Conservation (phyloP, 352 stramenopile genomes). For the Globisporangium paroecandrum region DNA sequence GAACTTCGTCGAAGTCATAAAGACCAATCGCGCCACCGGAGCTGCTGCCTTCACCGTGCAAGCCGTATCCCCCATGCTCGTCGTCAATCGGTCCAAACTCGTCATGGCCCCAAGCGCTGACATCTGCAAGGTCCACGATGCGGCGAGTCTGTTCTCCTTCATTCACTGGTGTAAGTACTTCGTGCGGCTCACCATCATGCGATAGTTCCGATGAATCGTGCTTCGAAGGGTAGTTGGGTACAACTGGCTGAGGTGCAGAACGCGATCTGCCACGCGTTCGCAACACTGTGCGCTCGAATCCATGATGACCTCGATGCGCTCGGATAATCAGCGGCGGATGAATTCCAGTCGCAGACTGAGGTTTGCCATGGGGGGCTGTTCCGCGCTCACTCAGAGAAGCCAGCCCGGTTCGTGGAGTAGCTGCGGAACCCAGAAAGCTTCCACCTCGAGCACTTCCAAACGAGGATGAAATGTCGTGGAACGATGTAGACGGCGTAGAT, state of each 20-base stretch:
- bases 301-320: slow-evolving; percentile 11
- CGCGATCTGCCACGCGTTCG: slow-evolving; percentile 50
- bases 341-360: slow-evolving; percentile 5
- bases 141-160: slow-evolving; percentile 10
- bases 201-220: slow-evolving; percentile 6
- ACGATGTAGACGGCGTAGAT: slow-evolving; percentile 40
- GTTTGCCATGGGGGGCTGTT: slow-evolving; percentile 22
- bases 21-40: slow-evolving; percentile 54
- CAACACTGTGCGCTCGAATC: slow-evolving; percentile 23
- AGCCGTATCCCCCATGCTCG: slow-evolving; percentile 24
- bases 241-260: slow-evolving; percentile 48
- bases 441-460: slow-evolving; percentile 27
- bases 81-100: slow-evolving; percentile 25
- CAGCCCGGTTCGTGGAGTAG: slow-evolving; percentile 64
- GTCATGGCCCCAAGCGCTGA: slow-evolving; percentile 31
- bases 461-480: slow-evolving; percentile 52
- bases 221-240: slow-evolving; percentile 5
- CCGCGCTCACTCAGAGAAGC: slow-evolving; percentile 66
- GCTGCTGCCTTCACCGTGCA: slow-evolving; percentile 43
- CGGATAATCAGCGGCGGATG: slow-evolving; percentile 16
- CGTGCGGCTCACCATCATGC: slow-evolving; percentile 9
- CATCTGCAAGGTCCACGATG: slow-evolving; percentile 63
- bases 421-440: slow-evolving; percentile 43
- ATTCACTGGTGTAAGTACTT: slow-evolving; percentile 26
- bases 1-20: slow-evolving; percentile 81